Conservation (phyloP, 1,284 basidiomycete species). For the Ganoderma lucidum region DNA sequence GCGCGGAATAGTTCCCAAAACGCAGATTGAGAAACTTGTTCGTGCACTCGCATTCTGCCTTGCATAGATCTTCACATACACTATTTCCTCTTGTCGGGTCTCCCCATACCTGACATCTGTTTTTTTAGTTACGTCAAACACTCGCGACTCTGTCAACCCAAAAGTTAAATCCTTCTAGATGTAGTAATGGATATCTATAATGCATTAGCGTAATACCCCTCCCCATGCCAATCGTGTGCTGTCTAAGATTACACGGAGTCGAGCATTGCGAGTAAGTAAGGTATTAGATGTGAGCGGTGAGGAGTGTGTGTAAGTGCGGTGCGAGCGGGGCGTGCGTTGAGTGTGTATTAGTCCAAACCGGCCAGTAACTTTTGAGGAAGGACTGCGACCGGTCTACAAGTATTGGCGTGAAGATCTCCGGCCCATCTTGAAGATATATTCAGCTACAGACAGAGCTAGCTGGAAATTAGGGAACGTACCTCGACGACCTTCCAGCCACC, state of each 20-base stretch:
- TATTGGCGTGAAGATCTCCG: slow-evolving; percentile 51
- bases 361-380: slow-evolving; percentile 23
- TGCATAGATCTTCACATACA: slow-evolving; percentile 3
- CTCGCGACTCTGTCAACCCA: slow-evolving; percentile 12
- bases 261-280: slow-evolving; percentile 21
- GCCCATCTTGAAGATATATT: slow-evolving; percentile 44
- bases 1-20: slow-evolving; percentile 28
- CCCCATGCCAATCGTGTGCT: slow-evolving; percentile 7
- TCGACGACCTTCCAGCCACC: slow-evolving; percentile 99
- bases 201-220: slow-evolving; percentile 28
- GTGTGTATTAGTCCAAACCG: slow-evolving; percentile 22
- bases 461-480: slow-evolving; percentile 55
- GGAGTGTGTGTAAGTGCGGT: slow-evolving; percentile 12
- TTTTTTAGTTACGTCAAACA: not conserved
- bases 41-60: not conserved
- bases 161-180: slow-evolving; percentile 22
- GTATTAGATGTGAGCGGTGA: slow-evolving; percentile 31
- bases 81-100: not conserved
- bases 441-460: slow-evolving; percentile 7
- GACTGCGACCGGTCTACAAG: slow-evolving; percentile 37
- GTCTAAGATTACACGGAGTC: slow-evolving; percentile 20
- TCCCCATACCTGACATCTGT: not conserved
- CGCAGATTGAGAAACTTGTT: slow-evolving; percentile 12
- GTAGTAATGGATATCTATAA: slow-evolving; percentile 27
- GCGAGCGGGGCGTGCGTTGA: slow-evolving; percentile 10